These are phyloP conservation scores for Grosmannia huntii DNA, from an alignment of 2,329 filamentous ascomycete genomes.

Conservation along the genomic window DNA sequence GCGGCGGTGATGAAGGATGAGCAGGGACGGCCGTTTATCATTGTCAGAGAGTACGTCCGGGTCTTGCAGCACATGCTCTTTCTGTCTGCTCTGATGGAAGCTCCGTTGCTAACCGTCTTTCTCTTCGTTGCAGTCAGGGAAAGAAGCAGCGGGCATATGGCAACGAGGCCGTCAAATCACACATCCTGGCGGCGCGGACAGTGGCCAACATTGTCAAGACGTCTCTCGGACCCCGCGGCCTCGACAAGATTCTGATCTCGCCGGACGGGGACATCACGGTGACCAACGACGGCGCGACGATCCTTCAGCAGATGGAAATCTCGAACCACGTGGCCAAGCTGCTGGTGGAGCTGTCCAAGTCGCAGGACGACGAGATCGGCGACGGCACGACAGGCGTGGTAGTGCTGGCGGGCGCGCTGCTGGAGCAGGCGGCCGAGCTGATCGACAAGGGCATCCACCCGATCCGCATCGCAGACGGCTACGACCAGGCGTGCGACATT, in stretches of 20 bases:
- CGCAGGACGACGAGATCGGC: constrained; percentile 97
- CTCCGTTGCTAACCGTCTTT: not conserved
- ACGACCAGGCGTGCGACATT: constrained; percentile 95
- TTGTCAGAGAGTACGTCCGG: constrained; percentile 79
- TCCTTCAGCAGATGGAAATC: constrained; percentile 97
- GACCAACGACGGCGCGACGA: constrained; percentile 97
- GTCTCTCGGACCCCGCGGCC: constrained; percentile 84
- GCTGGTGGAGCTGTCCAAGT: constrained; percentile 92
- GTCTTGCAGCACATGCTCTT: not conserved
- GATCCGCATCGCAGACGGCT: constrained; percentile 95
- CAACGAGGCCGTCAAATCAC: constrained; percentile 94
- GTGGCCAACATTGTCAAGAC: constrained; percentile 97
- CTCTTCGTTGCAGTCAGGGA: constrained; percentile 55
- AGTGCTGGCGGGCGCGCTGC: constrained; percentile 81
- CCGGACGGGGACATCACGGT: constrained; percentile 98
- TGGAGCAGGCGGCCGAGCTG: constrained; percentile 93
- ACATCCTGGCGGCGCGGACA: constrained; percentile 92
- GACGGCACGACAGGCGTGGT: constrained; percentile 97
- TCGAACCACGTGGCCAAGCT: constrained; percentile 97
- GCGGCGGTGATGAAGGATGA: constrained; percentile 87
- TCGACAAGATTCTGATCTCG: constrained; percentile 98
- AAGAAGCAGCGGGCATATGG: constrained; percentile 96
- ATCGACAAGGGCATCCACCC: constrained; percentile 99
- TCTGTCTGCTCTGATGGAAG: not conserved
- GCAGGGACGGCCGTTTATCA: constrained; percentile 91